These are phyloP conservation scores for Glaciozyma antarctica DNA, from an alignment of 768 basidiomycete species.

Conservation along the genomic window DNA sequence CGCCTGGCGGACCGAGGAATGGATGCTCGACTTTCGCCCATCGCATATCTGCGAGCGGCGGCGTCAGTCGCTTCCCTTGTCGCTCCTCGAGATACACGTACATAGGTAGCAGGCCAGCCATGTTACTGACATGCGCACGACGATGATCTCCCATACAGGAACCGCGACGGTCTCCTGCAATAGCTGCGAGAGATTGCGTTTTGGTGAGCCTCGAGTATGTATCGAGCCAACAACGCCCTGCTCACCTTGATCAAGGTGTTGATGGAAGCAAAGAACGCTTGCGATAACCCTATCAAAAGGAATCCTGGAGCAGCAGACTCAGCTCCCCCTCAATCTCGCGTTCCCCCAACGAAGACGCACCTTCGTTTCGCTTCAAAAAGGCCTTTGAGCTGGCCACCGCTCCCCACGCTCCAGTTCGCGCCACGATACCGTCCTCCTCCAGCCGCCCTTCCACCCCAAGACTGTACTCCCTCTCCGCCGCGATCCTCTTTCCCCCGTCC, in stretches of 20 bases:
- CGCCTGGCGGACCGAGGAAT: slow-evolving; percentile 58
- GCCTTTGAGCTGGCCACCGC: not conserved
- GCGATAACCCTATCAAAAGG: slow-evolving; percentile 11
- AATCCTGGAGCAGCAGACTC: not conserved
- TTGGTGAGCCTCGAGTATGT: too few relatives aligned
- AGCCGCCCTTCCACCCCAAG: not conserved
- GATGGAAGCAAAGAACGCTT: slow-evolving; percentile 17
- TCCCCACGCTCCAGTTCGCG: not conserved
- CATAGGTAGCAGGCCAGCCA: slow-evolving; percentile 11
- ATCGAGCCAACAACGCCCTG: not conserved
- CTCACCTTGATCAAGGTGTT: slow-evolving; percentile 18
- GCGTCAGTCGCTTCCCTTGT: not conserved
- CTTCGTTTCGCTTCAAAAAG: slow-evolving; percentile 6
- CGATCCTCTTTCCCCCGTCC: too few relatives aligned
- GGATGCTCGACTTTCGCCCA: slow-evolving; percentile 43
- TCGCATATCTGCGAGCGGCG: slow-evolving; percentile 5
- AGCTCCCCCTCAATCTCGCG: not conserved
- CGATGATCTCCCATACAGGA: slow-evolving; percentile 17
- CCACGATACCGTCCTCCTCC: not conserved
- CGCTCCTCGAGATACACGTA: not conserved
- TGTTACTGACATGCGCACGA: slow-evolving; percentile 20
- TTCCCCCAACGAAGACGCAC: not conserved
- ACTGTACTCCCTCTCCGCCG: not conserved
- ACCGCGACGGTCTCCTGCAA: not conserved
- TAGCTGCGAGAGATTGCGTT: not conserved